Conservation (phyloP, 83 land plant species). For the Thuja plicata region DNA sequence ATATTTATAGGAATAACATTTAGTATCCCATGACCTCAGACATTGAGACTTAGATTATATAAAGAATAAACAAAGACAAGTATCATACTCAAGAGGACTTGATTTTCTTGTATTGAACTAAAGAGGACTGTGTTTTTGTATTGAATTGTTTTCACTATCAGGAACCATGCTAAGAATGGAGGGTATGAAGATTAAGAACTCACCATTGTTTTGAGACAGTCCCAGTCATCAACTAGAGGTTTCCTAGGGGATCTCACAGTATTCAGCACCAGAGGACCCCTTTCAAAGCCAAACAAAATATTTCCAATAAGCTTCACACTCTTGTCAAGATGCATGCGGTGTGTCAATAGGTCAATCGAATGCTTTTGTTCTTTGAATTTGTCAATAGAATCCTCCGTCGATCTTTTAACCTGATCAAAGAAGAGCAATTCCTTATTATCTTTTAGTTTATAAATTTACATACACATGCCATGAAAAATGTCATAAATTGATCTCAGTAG, state of each 20-base stretch:
- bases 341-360: conserved; percentile 49
- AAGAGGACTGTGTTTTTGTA: neutral
- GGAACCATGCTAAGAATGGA: neutral
- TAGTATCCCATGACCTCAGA: too few species aligned
- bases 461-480: too few species aligned
- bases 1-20: too few species aligned
- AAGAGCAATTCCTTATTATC: too few species aligned
- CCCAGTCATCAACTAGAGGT: conserved; percentile 82
- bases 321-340: conserved; percentile 68
- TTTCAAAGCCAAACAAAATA: conserved; percentile 68
- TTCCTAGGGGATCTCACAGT: too few species aligned
- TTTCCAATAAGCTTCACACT: conserved; percentile 68
- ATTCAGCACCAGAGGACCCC: conserved; percentile 44
- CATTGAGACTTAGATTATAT: conserved; percentile 17
- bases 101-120: neutral
- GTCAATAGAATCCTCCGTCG: conserved; percentile 31
- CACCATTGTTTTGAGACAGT: conserved; percentile 79
- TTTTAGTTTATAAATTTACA: too few species aligned
- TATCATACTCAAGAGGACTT: too few species aligned
- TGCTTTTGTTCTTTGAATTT: conserved; percentile 37
- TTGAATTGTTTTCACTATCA: too few species aligned
- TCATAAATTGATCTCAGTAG: too few species aligned
- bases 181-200: neutral
- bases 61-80: too few species aligned
- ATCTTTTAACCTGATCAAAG: conserved; percentile 12